Evolutionary conservation across 75 land plant species (phyloP), one percentile per base, ranked within the genome.

Genomic region (Azolla pinnata): DNA sequence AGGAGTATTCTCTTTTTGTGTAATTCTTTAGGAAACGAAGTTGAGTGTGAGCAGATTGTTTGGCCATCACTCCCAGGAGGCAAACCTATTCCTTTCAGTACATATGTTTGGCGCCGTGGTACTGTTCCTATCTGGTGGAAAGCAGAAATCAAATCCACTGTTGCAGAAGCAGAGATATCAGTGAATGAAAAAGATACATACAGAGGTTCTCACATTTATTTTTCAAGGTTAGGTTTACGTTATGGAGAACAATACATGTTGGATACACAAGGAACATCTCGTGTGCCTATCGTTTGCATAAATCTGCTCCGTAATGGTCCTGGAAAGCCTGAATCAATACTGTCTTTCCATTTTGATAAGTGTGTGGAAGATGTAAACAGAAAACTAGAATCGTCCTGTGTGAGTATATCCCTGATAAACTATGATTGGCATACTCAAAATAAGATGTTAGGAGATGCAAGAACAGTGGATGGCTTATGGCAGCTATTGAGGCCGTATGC

Each of bases 11-110:
- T n/a, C n/a, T n/a, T n/a, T n/a, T n/a, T n/a, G n/a, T n/a, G n/a
- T n/a, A n/a, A n/a, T n/a, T n/a, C n/a, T n/a, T n/a, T n/a, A 89
- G 98, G 98, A 61, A 93, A 93, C 67, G 98, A 93, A 65, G 98
- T 83, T 38, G 98, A 93, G 64, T 93, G 98, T 73, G 98, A 93
- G 59, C 98, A 93, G 65, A 76, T 93, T 61, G 87, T 93, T 10
- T 93, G 98, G 98, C 61, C 77, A 32, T 61, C 77, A 28, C 63
- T 35, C 40, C 26, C 64, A 4, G 26, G 61, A 47, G 80, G 78
- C 32, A 73, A 72, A 58, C 70, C 71, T 51, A 64, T 81, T 63
- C 85, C 96, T 26, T 93, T 93, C 44, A 83, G 76, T 56, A 64
- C 81, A 53, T 89, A 93, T 57, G 56, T 93, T 23, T 93, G 98